Evolutionary conservation across 495 filamentous ascomycete species (phyloP), one percentile per base, ranked within the genome.

Genomic region (Acidomyces sp.): DNA sequence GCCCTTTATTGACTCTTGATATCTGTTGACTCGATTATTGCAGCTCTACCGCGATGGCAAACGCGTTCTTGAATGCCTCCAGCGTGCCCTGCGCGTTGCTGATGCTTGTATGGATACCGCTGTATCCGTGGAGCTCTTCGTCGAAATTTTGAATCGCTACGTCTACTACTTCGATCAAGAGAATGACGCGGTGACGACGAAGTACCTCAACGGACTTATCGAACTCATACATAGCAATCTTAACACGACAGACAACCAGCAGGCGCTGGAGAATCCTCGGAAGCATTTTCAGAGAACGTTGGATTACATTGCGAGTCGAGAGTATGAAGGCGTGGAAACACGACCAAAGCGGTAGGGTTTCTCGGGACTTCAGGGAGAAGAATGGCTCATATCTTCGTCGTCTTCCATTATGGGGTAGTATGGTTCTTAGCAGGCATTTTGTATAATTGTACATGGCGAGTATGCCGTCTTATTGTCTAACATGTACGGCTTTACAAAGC

Each of bases 21-120:
- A 48, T 35, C 48, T 44, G n/a, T 41, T 42, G 28, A 55, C 64
- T 29, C 64, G 43, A n/a, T 9, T 38, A 16, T 11, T 21, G 19
- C 49, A 93, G 83, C 74, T 94, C 25, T 96, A 96, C 60, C 88
- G 88, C 29, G 90, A 97, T 51, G 92, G 92, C 12, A 96, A 96
- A 62, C 75, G 90, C 24, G 90, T 97, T 5, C 71, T 97, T 11
- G 90, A 97, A 59, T 97, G 90, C 57, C 68, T 97, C 12, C 90
- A 96, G 59, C 82, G 90, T 40, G 92, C 90, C 15, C 75, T 96
- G 16, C 82, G 90, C 35, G 90, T 97, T 6, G 90, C 90, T 2
- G 90, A 97, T 61, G 90, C 90, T 4, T 97, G 90, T 63, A 97
- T 97, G 90, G 90, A 97, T 60, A 87, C 86, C n/a, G 86, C 85